A percentile compares a stretch with the other conserved stretches of the same genome.
These are phyloP conservation scores for Penicillium simplicissimum DNA, from an alignment of 495 filamentous ascomycete species.

Conservation along the genomic window DNA sequence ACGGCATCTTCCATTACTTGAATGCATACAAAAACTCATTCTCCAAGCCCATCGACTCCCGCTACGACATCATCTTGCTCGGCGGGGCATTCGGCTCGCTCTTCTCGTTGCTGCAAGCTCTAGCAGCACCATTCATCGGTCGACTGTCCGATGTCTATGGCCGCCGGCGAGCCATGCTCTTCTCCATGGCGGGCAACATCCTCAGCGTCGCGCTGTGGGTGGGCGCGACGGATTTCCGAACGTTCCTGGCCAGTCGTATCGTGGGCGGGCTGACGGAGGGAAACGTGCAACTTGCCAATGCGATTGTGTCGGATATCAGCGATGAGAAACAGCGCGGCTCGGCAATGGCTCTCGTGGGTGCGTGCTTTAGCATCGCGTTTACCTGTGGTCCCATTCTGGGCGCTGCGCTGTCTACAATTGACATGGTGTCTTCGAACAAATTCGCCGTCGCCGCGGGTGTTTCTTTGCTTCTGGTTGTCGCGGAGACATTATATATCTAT, in stretches of 20 bases:
- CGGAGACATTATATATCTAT: background rate
- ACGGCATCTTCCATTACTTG: conserved; percentile 70
- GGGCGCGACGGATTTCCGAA: conserved; percentile 85
- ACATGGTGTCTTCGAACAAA: background rate
- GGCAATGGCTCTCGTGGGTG: conserved; percentile 91
- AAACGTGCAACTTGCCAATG: conserved; percentile 89
- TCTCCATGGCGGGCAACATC: conserved; percentile 88
- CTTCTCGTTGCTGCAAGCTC: conserved; percentile 85
- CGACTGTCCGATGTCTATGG: conserved; percentile 82
- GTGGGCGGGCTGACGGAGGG: conserved; percentile 91
- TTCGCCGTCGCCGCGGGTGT: background rate
- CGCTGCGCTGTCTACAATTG: background rate
- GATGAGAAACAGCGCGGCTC: conserved; percentile 74
- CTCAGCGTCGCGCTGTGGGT: conserved; percentile 89
- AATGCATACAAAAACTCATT: conserved; percentile 92
- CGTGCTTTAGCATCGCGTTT: conserved; percentile 23
- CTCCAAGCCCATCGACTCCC: conserved; percentile 82
- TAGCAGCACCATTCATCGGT: conserved; percentile 87
- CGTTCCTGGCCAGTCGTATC: conserved; percentile 82
- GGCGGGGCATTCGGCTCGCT: conserved; percentile 88
- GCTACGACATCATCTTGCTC: conserved; percentile 91
- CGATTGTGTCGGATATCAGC: conserved; percentile 91
- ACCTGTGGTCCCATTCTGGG: background rate
- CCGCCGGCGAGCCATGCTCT: conserved; percentile 78
- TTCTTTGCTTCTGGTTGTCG: background rate